These are phyloP conservation scores for Beauveria varroae DNA, from an alignment of 2,329 filamentous ascomycete species.

Conservation along the genomic window DNA sequence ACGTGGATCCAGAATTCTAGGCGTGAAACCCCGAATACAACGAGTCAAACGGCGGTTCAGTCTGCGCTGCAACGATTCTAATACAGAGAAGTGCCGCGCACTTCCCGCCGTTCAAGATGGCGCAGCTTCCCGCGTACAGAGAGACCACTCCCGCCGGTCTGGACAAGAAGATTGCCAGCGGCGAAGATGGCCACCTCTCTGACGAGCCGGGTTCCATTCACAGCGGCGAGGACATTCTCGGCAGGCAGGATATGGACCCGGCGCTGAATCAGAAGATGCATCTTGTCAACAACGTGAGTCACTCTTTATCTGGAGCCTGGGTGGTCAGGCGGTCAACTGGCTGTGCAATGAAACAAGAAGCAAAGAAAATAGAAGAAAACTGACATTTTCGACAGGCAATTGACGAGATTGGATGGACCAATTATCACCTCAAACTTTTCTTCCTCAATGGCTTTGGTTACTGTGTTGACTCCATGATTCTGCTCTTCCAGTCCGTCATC, in stretches of 20 bases:
- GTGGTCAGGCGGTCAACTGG: background rate
- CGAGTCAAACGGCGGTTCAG: background rate
- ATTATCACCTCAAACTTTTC: constrained; percentile 53
- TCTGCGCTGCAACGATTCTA: background rate
- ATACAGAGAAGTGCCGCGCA: background rate
- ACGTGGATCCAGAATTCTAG: background rate
- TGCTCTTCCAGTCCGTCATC: constrained; percentile 55
- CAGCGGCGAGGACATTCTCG: constrained; percentile 43
- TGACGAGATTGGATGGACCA: constrained; percentile 55
- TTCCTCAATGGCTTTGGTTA: constrained; percentile 55
- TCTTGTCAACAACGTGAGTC: constrained; percentile 56
- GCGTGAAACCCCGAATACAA: background rate
- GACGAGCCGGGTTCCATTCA: constrained; percentile 14
- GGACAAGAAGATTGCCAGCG: constrained; percentile 7
- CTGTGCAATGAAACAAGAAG: background rate
- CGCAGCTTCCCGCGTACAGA: constrained; percentile 5
- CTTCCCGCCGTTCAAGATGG: background rate
- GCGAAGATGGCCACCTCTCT: background rate
- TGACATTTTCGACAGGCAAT: constrained; percentile 28
- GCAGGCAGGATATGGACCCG: constrained; percentile 50
- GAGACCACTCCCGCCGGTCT: background rate
- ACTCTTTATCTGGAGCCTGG: background rate
- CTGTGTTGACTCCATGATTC: constrained; percentile 39
- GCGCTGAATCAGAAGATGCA: constrained; percentile 61
- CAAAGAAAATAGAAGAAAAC: background rate